Evolutionary conservation across 768 basidiomycete species (phyloP).

Genomic region (Russula foetens): DNA sequence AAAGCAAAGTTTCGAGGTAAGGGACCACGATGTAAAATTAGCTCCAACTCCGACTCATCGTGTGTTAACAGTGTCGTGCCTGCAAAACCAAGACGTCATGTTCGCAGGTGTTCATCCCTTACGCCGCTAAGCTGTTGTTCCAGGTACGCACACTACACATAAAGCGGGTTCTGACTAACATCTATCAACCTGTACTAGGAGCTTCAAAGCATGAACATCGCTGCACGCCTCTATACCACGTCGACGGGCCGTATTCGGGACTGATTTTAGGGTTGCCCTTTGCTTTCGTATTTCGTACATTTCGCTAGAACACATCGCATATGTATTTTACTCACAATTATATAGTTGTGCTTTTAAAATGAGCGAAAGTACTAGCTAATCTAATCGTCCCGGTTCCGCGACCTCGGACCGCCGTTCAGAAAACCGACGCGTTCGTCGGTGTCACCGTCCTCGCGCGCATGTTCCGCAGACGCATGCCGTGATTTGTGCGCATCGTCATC

Average conservation of each 20-base stretch:
- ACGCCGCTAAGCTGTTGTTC: conserved; percentile 94
- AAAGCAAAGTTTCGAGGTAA: conserved; percentile 88
- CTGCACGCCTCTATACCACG: conserved; percentile 77
- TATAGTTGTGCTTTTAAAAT: conserved; percentile 5
- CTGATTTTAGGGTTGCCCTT: conserved; percentile 18
- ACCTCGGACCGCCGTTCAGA: conserved; percentile 33
- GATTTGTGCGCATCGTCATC: conserved; percentile 37
- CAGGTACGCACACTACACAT: conserved; percentile 46
- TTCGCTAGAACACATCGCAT: conserved; percentile 10
- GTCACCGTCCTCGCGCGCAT: conserved; percentile 40
- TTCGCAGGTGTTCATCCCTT: conserved; percentile 88
- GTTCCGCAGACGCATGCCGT: conserved; percentile 47
- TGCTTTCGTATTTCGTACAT: conserved; percentile 14
- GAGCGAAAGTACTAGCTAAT: neutral
- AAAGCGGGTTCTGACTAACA: neutral
- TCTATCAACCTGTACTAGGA: conserved; percentile 40
- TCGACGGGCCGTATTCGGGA: conserved; percentile 84
- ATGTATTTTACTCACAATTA: conserved; percentile 30
- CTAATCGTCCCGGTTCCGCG: conserved; percentile 13
- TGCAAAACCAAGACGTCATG: conserved; percentile 96
- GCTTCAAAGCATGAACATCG: conserved; percentile 94
- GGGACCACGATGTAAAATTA: neutral
- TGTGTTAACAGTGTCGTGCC: conserved; percentile 57
- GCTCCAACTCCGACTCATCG: neutral
- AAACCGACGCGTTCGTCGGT: conserved; percentile 62